Base-by-base conservation (phyloP, 2,329 filamentous ascomycete genomes). In the Bertia moriformis region DNA sequence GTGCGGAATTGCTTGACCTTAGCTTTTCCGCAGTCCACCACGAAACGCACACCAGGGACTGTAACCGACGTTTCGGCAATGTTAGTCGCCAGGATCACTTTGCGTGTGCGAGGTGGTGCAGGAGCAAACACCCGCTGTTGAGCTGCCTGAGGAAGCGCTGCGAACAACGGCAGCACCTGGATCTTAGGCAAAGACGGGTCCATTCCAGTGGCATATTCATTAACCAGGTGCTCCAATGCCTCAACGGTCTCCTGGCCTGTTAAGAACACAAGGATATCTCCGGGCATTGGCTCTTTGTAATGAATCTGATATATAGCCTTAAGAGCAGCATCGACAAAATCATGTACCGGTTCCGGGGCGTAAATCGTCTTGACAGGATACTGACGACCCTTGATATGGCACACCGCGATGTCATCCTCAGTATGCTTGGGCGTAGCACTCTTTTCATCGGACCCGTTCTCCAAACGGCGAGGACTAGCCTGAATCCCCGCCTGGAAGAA, bases 21-120 rank as follows among this genome's bases (percentile, higher is more conserved):
- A 46, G 93, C 87, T 52, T 85, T 95, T 1, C 91, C 91, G 39
- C 75, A 79, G 56, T 98, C 91, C 38, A 96, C 65, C 4, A 98
- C 89, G 51, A 85, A 93, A 40, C 87, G 78, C 43, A 96, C 88
- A 2, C 86, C 87, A 39, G 91, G 80, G 41, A 96, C 93, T 14
- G 91, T 96, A 33, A 98, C 82, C 2, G 86, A 94, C 3, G 91
- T 89, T 63, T 98, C 91, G 12, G 91, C 87, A 46, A 96, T 95
- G 54, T 96, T 96, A 42, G 91, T 96, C 3, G 85, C 82, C 46
- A 95, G 79, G 24, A 98, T 83, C 29, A 95, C 83, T 54, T 96
- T 96, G 32, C 91, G 73, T 1, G 79, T 88, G 42, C 88, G 80
- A 43, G 84, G 78, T 0, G 84, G 77, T 2, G 87, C 66, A 40